Percentiles rank a stretch among this genome's conserved stretches.
Conservation (phyloP, 2,329 filamentous ascomycete species). For the Colletotrichum trifolii region DNA sequence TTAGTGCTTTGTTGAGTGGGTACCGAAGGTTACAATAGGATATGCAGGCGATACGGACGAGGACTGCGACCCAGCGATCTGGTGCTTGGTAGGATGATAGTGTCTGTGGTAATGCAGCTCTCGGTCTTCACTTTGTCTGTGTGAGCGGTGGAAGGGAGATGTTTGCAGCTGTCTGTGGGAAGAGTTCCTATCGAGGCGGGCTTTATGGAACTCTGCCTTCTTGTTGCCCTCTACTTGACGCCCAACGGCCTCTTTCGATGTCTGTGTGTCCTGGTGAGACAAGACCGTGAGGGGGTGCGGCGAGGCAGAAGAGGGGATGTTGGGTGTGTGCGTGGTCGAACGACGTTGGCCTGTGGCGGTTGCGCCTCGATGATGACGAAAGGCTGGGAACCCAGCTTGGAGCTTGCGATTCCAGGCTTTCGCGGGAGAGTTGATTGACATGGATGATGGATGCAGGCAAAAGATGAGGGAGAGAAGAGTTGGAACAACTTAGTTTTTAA, state of each 20-base stretch:
- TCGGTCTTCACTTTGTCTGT: conserved; percentile 20
- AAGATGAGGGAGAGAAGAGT: conserved; percentile 2
- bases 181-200: conserved; percentile 24
- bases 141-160: conserved; percentile 7
- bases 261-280: conserved; percentile 34
- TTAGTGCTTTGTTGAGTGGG: conserved; percentile 13
- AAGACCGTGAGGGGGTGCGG: conserved; percentile 23
- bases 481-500: conserved; percentile 23
- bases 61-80: conserved; percentile 19
- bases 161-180: conserved; percentile 24
- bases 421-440: conserved; percentile 12
- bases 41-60: conserved; percentile 20
- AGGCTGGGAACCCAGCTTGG: background rate
- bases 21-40: conserved; percentile 6
- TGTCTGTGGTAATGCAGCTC: conserved; percentile 31
- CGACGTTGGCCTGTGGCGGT: conserved; percentile 5
- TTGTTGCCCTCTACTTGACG: background rate
- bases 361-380: conserved; percentile 22
- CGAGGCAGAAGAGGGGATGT: conserved; percentile 14
- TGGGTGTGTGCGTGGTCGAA: background rate
- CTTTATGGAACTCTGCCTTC: conserved; percentile 30
- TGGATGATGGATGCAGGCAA: background rate
- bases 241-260: conserved; percentile 12
- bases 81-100: conserved; percentile 4
- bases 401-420: conserved; percentile 4